Evolutionary conservation across 176 grass and related monocot species (phyloP).

Genomic region (Coix lacrymajobi): DNA sequence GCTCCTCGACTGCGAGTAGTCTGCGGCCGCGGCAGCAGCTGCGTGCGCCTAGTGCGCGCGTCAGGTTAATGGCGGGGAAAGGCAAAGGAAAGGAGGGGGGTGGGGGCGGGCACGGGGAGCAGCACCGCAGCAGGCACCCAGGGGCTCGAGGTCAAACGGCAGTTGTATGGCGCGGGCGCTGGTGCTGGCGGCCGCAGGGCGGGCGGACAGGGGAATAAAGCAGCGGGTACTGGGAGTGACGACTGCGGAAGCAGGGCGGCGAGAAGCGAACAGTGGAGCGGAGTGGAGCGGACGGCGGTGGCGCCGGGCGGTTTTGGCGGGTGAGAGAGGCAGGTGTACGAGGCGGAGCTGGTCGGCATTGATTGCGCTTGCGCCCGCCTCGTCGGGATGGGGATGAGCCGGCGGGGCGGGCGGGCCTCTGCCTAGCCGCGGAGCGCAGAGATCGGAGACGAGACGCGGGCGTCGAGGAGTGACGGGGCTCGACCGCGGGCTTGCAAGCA

Average conservation of each 20-base stretch:
- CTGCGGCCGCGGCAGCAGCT: neutral
- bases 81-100: neutral
- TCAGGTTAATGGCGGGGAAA: neutral
- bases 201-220: neutral
- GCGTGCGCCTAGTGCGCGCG: neutral
- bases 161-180: neutral
- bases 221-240: neutral
- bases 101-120: too few species aligned
- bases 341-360: constrained; percentile 12
- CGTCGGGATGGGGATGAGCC: too few species aligned
- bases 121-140: too few species aligned
- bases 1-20: neutral
- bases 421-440: neutral
- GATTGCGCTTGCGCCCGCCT: neutral
- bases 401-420: too few species aligned
- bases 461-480: neutral
- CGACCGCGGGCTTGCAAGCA: neutral
- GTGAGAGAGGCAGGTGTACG: neutral
- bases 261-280: neutral
- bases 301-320: neutral
- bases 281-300: neutral
- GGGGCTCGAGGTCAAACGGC: constrained; percentile 16
- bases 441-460: neutral
- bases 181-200: neutral
- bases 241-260: neutral